Evolutionary conservation across 306 rosid species (phyloP).

Genomic region (Astragalus membranaceus): DNA sequence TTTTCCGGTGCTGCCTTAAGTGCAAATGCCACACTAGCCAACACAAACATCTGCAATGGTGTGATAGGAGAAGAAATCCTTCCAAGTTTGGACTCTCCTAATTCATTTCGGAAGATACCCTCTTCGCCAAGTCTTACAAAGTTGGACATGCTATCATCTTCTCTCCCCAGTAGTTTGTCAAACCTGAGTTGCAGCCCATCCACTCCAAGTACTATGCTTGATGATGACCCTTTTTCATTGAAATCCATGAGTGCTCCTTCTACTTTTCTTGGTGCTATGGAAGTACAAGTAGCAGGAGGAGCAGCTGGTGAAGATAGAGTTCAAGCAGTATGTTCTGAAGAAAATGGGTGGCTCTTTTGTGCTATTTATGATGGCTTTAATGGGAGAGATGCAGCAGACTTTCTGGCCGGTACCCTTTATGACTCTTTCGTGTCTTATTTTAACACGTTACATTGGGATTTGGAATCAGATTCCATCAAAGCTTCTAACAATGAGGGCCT

Average conservation of each 20-base stretch:
- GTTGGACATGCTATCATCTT: constrained; percentile 78
- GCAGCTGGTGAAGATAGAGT: constrained; percentile 99
- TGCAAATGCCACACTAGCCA: constrained; percentile 93
- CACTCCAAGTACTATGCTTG: constrained; percentile 44
- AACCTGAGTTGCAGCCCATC: constrained; percentile 94
- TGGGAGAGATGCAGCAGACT: constrained; percentile 98
- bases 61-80: constrained; percentile 92
- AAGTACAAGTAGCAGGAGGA: constrained; percentile 99
- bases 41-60: constrained; percentile 98
- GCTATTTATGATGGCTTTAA: constrained; percentile 95
- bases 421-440: constrained; percentile 59
- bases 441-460: constrained; percentile 51
- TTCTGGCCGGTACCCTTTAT: constrained; percentile 84
- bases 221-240: constrained; percentile 49
- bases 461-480: constrained; percentile 37
- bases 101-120: constrained; percentile 72
- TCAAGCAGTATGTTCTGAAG: constrained; percentile 98
- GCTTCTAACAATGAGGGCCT: constrained; percentile 19
- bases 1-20: constrained; percentile 97
- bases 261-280: constrained; percentile 66
- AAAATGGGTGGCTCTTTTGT: constrained; percentile 95
- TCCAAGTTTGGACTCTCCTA: constrained; percentile 96
- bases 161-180: constrained; percentile 71
- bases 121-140: constrained; percentile 71
- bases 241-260: constrained; percentile 67